These are phyloP conservation scores for Thermochaetoides dissita DNA, from an alignment of 2,329 filamentous ascomycete species.

Conservation along the genomic window DNA sequence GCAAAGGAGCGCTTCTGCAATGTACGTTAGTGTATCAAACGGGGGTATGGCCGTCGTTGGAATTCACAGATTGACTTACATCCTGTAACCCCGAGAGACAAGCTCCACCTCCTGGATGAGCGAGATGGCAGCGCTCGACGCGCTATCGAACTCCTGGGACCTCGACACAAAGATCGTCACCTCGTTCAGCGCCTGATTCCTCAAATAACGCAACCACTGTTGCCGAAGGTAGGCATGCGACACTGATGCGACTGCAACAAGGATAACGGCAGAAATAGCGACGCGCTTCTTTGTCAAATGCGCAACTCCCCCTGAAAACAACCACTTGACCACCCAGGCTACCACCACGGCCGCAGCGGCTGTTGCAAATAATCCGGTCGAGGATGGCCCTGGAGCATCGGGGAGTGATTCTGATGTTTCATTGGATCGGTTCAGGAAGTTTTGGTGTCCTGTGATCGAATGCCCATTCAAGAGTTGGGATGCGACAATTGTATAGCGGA, in stretches of 20 bases:
- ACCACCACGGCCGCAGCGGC: conserved; percentile 53
- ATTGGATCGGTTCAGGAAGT: conserved; percentile 15
- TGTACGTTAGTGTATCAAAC: conserved; percentile 5
- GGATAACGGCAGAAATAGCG: conserved; percentile 28
- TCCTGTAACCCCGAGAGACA: conserved; percentile 76
- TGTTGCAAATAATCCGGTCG: conserved; percentile 36
- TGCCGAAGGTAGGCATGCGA: conserved; percentile 61
- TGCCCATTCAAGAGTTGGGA: conserved; percentile 74
- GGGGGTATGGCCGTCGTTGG: no score
- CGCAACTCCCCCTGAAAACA: conserved; percentile 36
- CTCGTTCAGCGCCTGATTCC: conserved; percentile 58
- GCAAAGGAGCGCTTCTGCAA: conserved; percentile 66
- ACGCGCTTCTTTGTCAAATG: conserved; percentile 43
- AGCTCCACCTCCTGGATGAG: conserved; percentile 92
- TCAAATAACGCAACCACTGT: conserved; percentile 68
- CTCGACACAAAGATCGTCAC: conserved; percentile 55
- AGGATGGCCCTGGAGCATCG: conserved; percentile 20
- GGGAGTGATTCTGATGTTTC: conserved; percentile 7
- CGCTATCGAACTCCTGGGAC: conserved; percentile 69
- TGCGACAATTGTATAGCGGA: conserved; percentile 83
- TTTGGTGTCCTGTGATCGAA: conserved; percentile 34
- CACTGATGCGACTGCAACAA: conserved; percentile 40
- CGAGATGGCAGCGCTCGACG: conserved; percentile 59
- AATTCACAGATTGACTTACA: conserved; percentile 37
- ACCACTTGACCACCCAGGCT: conserved; percentile 61